Conservation (phyloP, 2,329 filamentous ascomycete species). For the Fusarium robinianum region DNA sequence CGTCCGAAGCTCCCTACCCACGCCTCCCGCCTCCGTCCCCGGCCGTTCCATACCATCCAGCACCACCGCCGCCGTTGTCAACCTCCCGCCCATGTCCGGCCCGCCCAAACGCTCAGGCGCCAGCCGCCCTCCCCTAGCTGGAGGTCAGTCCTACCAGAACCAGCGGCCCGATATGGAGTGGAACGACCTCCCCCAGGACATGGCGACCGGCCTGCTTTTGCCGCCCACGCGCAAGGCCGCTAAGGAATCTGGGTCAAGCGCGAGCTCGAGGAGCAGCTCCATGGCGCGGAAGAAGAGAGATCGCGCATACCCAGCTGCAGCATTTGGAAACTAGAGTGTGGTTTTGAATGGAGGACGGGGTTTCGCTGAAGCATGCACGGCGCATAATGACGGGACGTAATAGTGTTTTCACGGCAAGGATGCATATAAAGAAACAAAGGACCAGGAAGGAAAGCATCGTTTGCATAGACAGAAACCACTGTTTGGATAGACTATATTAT, state of each 20-base stretch:
- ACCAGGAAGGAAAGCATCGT: background rate
- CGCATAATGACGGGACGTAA: slow-evolving; percentile 14
- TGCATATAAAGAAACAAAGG: background rate
- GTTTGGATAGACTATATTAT: background rate
- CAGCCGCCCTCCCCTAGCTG: slow-evolving; percentile 32
- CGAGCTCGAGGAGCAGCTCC: slow-evolving; percentile 62
- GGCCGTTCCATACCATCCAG: slow-evolving; percentile 28
- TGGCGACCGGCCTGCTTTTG: slow-evolving; percentile 48
- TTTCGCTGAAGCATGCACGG: slow-evolving; percentile 4
- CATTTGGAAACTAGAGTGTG: slow-evolving; percentile 53
- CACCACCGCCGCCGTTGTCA: slow-evolving; percentile 40
- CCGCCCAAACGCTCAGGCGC: slow-evolving; percentile 29
- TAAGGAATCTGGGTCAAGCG: slow-evolving; percentile 44
- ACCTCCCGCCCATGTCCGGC: slow-evolving; percentile 37
- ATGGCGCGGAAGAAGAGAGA: slow-evolving; percentile 61
- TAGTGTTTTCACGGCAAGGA: background rate
- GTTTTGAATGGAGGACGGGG: background rate
- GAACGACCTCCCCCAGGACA: slow-evolving; percentile 68
- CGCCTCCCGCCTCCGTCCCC: slow-evolving; percentile 21
- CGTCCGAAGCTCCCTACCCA: slow-evolving; percentile 29
- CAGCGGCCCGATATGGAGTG: slow-evolving; percentile 63
- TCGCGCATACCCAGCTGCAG: slow-evolving; percentile 64
- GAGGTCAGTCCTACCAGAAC: slow-evolving; percentile 61
- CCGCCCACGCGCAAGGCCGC: slow-evolving; percentile 35
- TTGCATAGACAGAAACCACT: background rate